phyloP scores from a whole-genome alignment of 2,329 filamentous ascomycete genomes.

The Aspergillus sp. region DNA sequence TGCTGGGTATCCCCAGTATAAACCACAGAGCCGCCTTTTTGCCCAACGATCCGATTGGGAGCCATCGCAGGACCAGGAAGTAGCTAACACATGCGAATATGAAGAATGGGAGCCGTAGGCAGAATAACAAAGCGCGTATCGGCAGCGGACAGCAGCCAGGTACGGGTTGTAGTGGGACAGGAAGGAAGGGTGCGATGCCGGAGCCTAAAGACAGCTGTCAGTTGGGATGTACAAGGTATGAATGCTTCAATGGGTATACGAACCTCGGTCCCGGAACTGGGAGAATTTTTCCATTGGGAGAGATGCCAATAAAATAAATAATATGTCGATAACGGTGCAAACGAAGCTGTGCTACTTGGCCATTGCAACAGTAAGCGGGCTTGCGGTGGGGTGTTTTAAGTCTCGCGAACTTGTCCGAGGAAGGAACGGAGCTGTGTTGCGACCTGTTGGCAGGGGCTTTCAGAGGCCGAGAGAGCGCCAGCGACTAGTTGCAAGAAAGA shows the following conservation, averaged over 20 bases:
- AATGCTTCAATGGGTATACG: background rate
- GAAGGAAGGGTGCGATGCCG: conserved; percentile 93
- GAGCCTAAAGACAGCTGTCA: conserved; percentile 64
- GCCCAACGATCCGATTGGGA: conserved; percentile 66
- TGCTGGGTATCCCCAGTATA: conserved; percentile 81
- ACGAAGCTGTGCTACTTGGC: conserved; percentile 3
- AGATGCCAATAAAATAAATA: background rate
- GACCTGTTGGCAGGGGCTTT: background rate
- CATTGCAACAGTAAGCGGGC: background rate
- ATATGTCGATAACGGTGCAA: background rate
- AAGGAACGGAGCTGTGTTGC: background rate
- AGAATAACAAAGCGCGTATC: conserved; percentile 71
- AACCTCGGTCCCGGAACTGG: conserved; percentile 87
- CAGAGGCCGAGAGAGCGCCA: background rate
- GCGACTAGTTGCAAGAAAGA: background rate
- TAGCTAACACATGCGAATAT: conserved; percentile 66
- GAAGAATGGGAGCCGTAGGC: conserved; percentile 77
- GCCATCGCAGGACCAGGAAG: conserved; percentile 78
- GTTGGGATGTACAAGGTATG: background rate
- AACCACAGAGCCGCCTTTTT: conserved; percentile 88
- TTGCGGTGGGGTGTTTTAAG: background rate
- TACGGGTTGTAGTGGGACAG: conserved; percentile 67
- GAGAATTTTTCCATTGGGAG: conserved; percentile 85
- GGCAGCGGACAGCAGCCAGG: conserved; percentile 57
- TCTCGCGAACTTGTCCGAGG: background rate